These are phyloP conservation scores for Solanum paucissectum DNA, from an alignment of 257 asterid genomes.

Conservation along the genomic window DNA sequence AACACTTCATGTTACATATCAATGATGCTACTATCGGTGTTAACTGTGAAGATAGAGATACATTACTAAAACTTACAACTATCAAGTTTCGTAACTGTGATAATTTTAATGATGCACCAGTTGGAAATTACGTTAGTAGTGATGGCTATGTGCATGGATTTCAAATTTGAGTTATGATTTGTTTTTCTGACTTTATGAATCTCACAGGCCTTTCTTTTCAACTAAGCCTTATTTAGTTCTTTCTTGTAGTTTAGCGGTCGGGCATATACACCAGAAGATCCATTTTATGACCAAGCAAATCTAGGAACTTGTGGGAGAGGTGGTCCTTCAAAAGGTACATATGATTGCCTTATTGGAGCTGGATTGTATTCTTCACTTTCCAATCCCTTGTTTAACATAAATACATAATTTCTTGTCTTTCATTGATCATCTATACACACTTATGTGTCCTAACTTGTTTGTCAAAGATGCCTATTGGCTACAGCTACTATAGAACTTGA, in stretches of 20 bases:
- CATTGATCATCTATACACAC: not conserved
- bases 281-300: not conserved
- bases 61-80: not conserved
- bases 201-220: not conserved
- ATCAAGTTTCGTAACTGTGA: not conserved
- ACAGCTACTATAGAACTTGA: not conserved
- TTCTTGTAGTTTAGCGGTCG: not conserved
- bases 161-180: not conserved
- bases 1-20: not conserved
- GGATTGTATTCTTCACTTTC: not conserved
- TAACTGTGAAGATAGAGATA: not conserved
- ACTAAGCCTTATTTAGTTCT: not conserved
- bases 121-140: not conserved
- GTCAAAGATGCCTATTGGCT: not conserved
- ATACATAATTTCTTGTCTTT: not conserved
- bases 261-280: not conserved
- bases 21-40: not conserved
- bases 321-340: not conserved
- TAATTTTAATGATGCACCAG: not conserved
- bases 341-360: not conserved
- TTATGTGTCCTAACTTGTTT: not conserved
- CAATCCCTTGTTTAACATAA: not conserved
- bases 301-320: not conserved
- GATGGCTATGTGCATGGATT: not conserved
- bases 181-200: not conserved